phyloP scores from a whole-genome alignment of 768 basidiomycete species.

The Fomitopsis pulvina region DNA sequence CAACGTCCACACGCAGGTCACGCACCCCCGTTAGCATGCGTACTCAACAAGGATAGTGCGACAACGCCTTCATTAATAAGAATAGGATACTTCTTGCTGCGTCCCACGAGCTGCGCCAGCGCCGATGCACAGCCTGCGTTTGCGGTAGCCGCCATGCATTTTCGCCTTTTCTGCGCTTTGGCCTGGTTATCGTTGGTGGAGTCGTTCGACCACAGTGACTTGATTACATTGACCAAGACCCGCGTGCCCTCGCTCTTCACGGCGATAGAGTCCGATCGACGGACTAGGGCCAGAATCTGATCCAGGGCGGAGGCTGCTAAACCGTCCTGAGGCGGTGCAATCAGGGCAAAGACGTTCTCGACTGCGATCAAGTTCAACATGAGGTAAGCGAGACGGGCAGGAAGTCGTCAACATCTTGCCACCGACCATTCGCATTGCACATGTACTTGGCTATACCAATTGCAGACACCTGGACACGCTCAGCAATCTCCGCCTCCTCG shows the following conservation, averaged over 20 bases:
- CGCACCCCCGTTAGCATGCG: conserved; percentile 60
- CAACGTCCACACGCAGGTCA: conserved; percentile 5
- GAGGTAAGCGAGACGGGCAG: background rate
- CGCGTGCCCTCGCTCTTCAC: conserved; percentile 89
- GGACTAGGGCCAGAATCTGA: conserved; percentile 67
- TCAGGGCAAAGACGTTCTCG: conserved; percentile 43
- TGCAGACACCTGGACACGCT: conserved; percentile 80
- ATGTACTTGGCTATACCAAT: conserved; percentile 89
- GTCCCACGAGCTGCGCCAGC: conserved; percentile 64
- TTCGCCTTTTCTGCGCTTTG: conserved; percentile 43
- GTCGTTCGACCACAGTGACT: conserved; percentile 65
- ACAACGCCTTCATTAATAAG: conserved; percentile 88
- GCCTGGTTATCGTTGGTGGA: conserved; percentile 31
- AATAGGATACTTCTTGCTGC: conserved; percentile 75
- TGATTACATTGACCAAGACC: conserved; percentile 79
- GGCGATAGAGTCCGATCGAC: conserved; percentile 74
- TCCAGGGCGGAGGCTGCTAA: conserved; percentile 40
- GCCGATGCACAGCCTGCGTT: conserved; percentile 50
- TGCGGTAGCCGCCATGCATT: conserved; percentile 45
- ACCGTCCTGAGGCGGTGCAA: conserved; percentile 35
- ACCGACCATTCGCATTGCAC: conserved; percentile 67
- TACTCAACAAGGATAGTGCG: conserved; percentile 71
- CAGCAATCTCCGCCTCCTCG: conserved; percentile 71
- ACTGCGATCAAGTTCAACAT: conserved; percentile 21
- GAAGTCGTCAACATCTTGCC: background rate